These are phyloP conservation scores for Solanum corneliomulleri DNA, from an alignment of 257 asterid genomes.

Conservation along the genomic window DNA sequence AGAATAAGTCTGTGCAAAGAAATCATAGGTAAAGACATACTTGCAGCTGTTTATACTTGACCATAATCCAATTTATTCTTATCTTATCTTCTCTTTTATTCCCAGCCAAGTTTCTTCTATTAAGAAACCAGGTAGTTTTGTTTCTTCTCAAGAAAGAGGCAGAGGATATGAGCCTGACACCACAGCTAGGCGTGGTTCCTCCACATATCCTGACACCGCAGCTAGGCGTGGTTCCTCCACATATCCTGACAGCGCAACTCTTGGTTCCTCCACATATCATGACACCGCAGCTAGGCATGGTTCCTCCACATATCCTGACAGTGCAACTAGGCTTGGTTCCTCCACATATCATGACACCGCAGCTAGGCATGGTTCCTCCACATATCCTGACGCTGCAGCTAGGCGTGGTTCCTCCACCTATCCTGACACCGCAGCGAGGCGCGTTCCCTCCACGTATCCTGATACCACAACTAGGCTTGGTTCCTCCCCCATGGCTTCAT, in stretches of 20 bases:
- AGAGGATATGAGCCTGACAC: not conserved
- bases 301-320: not conserved
- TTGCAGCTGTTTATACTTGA: not conserved
- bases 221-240: not conserved
- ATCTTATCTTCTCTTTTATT: not conserved
- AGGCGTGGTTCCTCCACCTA: not conserved
- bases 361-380: not conserved
- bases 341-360: not conserved
- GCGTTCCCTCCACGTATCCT: too few relatives aligned
- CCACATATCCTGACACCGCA: not conserved
- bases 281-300: not conserved
- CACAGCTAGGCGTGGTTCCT: not conserved
- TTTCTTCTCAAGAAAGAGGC: not conserved
- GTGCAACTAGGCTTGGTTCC: not conserved
- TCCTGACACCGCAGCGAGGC: too few relatives aligned
- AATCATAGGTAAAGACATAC: constrained; percentile 27
- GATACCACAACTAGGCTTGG: not conserved
- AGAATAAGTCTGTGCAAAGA: constrained; percentile 40
- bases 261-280: not conserved
- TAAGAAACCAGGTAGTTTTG: not conserved
- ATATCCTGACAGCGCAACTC: not conserved
- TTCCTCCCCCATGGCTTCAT: constrained; percentile 2
- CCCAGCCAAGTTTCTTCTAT: constrained; percentile 3
- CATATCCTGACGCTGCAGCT: not conserved
- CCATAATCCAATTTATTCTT: not conserved